Evolutionary conservation across 768 basidiomycete species (phyloP).

Genomic region (Sarcomyxa edulis): DNA sequence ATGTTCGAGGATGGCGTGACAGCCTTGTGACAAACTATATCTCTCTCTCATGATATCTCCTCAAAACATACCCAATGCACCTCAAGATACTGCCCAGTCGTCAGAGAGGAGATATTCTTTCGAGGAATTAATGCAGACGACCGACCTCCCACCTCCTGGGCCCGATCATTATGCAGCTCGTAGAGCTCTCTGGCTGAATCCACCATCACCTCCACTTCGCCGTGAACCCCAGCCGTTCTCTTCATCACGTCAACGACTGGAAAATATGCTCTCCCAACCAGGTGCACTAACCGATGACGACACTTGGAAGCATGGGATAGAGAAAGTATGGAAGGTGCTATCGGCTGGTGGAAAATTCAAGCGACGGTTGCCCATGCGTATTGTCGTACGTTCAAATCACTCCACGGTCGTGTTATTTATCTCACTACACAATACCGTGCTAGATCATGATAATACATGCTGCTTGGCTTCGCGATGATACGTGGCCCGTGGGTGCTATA

Average conservation of each 20-base stretch:
- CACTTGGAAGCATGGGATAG: constrained; percentile 52
- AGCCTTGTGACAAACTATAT: background rate
- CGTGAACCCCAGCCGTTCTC: constrained; percentile 24
- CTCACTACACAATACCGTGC: constrained; percentile 12
- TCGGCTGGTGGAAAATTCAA: constrained; percentile 53
- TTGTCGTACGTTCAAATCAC: constrained; percentile 46
- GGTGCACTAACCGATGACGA: constrained; percentile 43
- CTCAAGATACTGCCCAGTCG: constrained; percentile 6
- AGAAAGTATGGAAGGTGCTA: constrained; percentile 62
- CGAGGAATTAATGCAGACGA: constrained; percentile 30
- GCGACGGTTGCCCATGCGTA: constrained; percentile 52
- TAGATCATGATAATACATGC: constrained; percentile 73
- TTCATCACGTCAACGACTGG: constrained; percentile 40
- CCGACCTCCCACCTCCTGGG: constrained; percentile 54
- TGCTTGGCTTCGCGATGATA: constrained; percentile 71
- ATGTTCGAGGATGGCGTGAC: no score
- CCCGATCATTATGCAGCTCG: constrained; percentile 60
- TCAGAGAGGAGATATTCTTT: constrained; percentile 30
- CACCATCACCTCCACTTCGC: constrained; percentile 14
- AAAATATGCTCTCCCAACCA: constrained; percentile 41
- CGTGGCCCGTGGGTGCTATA: constrained; percentile 62
- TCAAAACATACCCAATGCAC: no score
- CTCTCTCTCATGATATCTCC: constrained; percentile 1
- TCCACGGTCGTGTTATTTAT: constrained; percentile 1
- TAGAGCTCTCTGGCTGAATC: constrained; percentile 55